phyloP scores from a whole-genome alignment of 768 basidiomycete species.

The Dioszegia crocea region DNA sequence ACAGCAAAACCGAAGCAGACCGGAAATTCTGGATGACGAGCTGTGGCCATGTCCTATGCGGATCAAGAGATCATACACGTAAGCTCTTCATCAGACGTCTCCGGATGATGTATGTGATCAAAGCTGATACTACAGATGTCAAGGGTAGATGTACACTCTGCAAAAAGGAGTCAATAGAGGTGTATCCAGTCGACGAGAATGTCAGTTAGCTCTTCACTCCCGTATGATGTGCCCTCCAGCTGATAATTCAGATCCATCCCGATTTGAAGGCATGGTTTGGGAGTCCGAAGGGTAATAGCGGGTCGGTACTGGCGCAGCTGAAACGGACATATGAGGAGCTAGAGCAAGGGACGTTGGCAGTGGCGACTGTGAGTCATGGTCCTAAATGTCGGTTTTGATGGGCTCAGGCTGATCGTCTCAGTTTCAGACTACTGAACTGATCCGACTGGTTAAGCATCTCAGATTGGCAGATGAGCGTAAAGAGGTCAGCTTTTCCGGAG shows the following conservation, averaged over 20 bases:
- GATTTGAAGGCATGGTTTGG: background rate
- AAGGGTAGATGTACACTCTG: conserved; percentile 14
- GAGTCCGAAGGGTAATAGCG: background rate
- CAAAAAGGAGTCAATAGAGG: conserved; percentile 6
- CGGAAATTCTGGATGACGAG: conserved; percentile 23
- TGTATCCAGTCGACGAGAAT: conserved; percentile 6
- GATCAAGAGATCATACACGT: conserved; percentile 12
- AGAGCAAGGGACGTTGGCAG: background rate
- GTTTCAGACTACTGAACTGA: background rate
- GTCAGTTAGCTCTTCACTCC: background rate
- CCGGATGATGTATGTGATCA: no score
- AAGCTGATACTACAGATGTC: conserved; percentile 4
- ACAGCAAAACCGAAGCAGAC: conserved; percentile 1
- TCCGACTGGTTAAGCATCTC: background rate
- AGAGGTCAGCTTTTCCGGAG: conserved; percentile 2
- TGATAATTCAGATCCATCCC: background rate
- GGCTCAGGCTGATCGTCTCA: background rate
- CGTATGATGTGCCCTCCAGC: background rate
- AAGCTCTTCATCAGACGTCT: background rate
- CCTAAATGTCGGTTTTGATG: background rate
- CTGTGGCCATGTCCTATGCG: conserved; percentile 23
- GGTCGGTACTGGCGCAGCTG: background rate
- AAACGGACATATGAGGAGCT: conserved; percentile 5
- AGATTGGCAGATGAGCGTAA: conserved; percentile 1
- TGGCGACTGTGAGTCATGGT: background rate